Evolutionary conservation across 2,329 filamentous ascomycete species (phyloP).

Genomic region (Zymoseptoria tritici): DNA sequence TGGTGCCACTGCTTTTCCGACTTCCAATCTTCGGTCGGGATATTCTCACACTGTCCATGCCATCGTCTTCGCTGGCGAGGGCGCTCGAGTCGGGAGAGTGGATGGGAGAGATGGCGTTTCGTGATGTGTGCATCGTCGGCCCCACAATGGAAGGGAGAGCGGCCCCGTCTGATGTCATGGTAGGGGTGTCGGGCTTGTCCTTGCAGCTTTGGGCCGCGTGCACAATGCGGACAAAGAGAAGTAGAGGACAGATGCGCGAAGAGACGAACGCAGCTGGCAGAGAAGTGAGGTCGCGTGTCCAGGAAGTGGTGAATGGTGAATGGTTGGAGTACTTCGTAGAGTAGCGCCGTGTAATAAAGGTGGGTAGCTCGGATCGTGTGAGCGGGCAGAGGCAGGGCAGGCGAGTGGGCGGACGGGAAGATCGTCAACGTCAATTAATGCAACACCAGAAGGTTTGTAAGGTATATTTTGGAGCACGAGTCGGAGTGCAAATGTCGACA

Average conservation of each 20-base stretch:
- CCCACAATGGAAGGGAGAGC: slow-evolving; percentile 19
- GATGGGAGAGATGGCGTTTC: slow-evolving; percentile 11
- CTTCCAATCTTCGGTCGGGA: slow-evolving; percentile 59
- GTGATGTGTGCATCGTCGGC: slow-evolving; percentile 11
- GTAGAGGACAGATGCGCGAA: neutral
- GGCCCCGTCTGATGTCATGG: slow-evolving; percentile 16
- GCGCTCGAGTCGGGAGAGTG: slow-evolving; percentile 26
- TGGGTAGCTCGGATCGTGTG: neutral
- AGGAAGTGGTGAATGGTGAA: neutral
- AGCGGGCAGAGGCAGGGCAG: neutral
- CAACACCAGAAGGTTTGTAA: neutral
- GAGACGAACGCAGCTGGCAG: neutral
- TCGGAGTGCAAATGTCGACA: neutral
- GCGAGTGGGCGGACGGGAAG: neutral
- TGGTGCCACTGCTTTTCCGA: slow-evolving; percentile 70
- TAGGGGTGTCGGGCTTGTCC: neutral
- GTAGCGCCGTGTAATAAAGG: neutral
- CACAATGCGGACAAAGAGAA: neutral
- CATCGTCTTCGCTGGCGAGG: slow-evolving; percentile 27
- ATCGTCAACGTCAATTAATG: neutral
- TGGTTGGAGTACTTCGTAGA: neutral
- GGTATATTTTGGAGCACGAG: neutral
- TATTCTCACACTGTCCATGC: slow-evolving; percentile 16
- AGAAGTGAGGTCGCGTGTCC: neutral
- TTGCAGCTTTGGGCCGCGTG: neutral